These are phyloP conservation scores for Aspergillus sp. DNA, from an alignment of 2,329 filamentous ascomycete genomes.

Conservation along the genomic window DNA sequence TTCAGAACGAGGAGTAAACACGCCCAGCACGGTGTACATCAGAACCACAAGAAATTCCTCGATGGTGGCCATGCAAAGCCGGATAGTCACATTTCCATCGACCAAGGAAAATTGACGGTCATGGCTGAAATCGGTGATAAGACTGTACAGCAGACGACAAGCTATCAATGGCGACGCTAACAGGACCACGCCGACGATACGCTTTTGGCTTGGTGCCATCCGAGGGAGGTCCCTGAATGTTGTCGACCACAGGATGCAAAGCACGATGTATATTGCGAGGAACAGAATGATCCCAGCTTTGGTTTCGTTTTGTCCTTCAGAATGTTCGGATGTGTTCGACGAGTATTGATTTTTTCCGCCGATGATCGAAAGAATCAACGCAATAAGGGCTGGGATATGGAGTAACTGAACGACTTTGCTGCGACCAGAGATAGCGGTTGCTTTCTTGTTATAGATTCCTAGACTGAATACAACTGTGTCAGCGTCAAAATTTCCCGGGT, in stretches of 20 bases:
- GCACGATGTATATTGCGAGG: neutral
- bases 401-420: neutral
- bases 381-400: neutral
- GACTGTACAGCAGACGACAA: conserved; percentile 1
- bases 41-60: conserved; percentile 7
- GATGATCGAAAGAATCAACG: neutral
- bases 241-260: neutral
- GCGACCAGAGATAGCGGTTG: neutral
- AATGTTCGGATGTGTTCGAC: neutral
- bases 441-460: neutral
- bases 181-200: neutral
- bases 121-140: neutral
- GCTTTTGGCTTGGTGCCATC: neutral
- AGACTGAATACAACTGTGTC: neutral
- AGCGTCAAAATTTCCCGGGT: neutral
- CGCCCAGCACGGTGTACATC: neutral
- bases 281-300: neutral
- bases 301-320: neutral
- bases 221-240: neutral
- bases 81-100: neutral
- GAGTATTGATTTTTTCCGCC: conserved; percentile 1
- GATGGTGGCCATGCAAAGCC: neutral
- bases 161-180: neutral
- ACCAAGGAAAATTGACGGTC: neutral
- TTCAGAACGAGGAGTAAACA: neutral